Evolutionary conservation across 2,329 filamentous ascomycete species (phyloP).

Genomic region (Coniochaeta sp.): DNA sequence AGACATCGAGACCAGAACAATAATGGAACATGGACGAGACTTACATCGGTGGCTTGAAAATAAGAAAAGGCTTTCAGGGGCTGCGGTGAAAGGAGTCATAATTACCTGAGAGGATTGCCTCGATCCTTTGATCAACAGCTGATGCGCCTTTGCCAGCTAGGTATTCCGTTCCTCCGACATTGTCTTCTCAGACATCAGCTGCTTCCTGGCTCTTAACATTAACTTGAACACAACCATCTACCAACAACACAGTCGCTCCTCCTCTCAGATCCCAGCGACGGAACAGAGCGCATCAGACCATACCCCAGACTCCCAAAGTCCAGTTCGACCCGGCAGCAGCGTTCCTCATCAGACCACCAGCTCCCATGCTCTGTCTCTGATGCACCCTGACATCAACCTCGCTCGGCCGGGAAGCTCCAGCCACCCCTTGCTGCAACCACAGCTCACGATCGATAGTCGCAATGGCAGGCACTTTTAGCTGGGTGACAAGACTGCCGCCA

Average conservation of each 20-base stretch:
- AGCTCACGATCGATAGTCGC: constrained; percentile 65
- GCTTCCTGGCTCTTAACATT: not conserved
- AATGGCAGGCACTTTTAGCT: constrained; percentile 61
- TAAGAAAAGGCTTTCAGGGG: no score
- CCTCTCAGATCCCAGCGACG: not conserved
- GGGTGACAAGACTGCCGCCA: constrained; percentile 63
- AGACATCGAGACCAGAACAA: not conserved
- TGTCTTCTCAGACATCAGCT: not conserved
- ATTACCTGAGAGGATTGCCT: not conserved
- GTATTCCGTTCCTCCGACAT: not conserved
- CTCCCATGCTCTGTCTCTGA: constrained; percentile 58
- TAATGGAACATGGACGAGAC: not conserved
- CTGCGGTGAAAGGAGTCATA: not conserved
- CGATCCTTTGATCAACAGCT: not conserved
- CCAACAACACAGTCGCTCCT: not conserved
- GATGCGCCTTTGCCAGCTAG: not conserved
- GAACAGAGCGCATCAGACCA: constrained; percentile 25
- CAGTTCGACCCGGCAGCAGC: constrained; percentile 38
- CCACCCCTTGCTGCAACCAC: constrained; percentile 60
- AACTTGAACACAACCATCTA: not conserved
- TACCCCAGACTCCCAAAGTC: constrained; percentile 57
- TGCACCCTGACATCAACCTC: constrained; percentile 53
- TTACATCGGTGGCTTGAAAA: not conserved
- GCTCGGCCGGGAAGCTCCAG: constrained; percentile 50
- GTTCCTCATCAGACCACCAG: constrained; percentile 40